Evolutionary conservation across 2,329 filamentous ascomycete genomes (phyloP).

Genomic region (Chaetomium olivaceum): DNA sequence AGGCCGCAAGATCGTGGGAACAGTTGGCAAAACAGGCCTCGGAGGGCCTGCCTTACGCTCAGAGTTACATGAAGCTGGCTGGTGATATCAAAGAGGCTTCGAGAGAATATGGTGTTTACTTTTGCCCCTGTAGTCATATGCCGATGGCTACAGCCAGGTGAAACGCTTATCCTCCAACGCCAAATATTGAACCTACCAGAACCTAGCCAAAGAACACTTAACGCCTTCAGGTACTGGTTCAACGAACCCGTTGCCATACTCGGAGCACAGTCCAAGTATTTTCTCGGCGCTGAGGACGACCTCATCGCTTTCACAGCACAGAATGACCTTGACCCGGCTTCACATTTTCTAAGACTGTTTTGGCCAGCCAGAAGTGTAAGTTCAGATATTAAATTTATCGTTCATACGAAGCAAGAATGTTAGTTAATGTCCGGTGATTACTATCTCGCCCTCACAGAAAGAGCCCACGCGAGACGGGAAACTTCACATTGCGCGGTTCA

Average conservation of each 20-base stretch:
- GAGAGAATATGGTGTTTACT: background rate
- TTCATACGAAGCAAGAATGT: too few relatives aligned
- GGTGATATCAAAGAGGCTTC: background rate
- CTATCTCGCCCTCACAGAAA: background rate
- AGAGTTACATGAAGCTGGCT: background rate
- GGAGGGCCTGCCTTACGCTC: background rate
- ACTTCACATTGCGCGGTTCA: slow-evolving; percentile 5
- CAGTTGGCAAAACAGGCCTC: background rate
- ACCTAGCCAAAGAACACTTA: background rate
- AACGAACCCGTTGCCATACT: background rate
- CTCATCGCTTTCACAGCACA: background rate
- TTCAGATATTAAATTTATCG: too few relatives aligned
- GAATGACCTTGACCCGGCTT: background rate
- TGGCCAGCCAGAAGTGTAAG: background rate
- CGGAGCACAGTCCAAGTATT: slow-evolving; percentile 5
- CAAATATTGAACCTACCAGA: slow-evolving; percentile 3
- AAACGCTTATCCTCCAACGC: slow-evolving; percentile 3
- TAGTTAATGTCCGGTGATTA: too few relatives aligned
- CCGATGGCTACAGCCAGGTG: background rate
- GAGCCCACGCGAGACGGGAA: too few relatives aligned
- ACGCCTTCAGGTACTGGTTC: background rate
- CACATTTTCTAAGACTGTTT: background rate
- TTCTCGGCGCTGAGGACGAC: slow-evolving; percentile 1
- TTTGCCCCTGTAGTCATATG: background rate
- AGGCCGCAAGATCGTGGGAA: slow-evolving; percentile 1